Percentiles rank a stretch among this genome's conserved stretches.
phyloP scores from a whole-genome alignment of 805 yeast genomes.

The Nakazawaea sp. region DNA sequence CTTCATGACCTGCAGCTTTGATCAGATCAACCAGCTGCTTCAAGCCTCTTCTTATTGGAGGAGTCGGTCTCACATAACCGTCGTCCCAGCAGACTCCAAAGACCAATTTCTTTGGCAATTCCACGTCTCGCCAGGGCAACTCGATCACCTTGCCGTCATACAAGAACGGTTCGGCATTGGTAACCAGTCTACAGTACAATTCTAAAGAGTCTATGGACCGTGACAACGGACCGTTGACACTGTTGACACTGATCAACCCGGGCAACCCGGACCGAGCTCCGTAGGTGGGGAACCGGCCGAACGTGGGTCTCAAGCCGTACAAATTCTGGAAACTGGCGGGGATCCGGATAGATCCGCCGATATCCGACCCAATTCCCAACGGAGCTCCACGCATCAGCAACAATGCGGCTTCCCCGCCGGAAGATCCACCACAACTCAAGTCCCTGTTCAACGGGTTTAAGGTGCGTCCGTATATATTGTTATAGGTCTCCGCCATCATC shows the following conservation, averaged over 20 bases:
- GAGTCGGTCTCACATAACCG: constrained; percentile 37
- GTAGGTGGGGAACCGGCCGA: constrained; percentile 35
- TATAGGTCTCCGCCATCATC: constrained; percentile 41
- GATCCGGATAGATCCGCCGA: constrained; percentile 44
- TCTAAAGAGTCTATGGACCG: constrained; percentile 30
- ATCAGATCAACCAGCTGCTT: constrained; percentile 23
- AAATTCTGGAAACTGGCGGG: constrained; percentile 38
- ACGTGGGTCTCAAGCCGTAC: constrained; percentile 37
- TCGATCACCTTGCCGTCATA: constrained; percentile 32
- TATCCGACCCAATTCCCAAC: constrained; percentile 49
- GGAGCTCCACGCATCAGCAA: constrained; percentile 37
- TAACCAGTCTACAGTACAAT: constrained; percentile 22
- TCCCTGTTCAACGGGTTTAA: constrained; percentile 36
- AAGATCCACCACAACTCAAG: constrained; percentile 44
- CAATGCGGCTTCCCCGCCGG: constrained; percentile 49
- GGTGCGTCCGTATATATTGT: constrained; percentile 39
- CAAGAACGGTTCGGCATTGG: constrained; percentile 32
- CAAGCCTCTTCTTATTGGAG: constrained; percentile 42
- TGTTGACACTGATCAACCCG: constrained; percentile 33
- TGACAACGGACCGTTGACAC: constrained; percentile 44
- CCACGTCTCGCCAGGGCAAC: constrained; percentile 34
- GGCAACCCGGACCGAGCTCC: constrained; percentile 26
- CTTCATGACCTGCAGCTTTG: constrained; percentile 40
- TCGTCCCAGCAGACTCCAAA: constrained; percentile 37
- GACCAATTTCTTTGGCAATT: constrained; percentile 29